A percentile compares a stretch with the other conserved stretches of the same genome.
Evolutionary conservation across 495 filamentous ascomycete genomes (phyloP).

Genomic region (Neurospora tetraspora): DNA sequence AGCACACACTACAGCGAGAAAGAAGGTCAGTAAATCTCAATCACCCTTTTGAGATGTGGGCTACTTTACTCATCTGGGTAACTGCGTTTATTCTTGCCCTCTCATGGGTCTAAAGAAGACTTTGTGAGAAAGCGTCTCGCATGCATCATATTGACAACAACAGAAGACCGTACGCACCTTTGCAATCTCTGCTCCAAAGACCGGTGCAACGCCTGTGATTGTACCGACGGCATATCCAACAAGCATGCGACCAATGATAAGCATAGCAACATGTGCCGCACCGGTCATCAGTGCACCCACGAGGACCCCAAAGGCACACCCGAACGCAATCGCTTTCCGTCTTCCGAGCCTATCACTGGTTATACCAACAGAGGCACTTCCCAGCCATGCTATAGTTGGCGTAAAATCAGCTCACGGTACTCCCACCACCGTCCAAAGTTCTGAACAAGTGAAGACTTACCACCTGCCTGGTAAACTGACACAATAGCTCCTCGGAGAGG

Average conservation of each 20-base stretch:
- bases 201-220: constrained; percentile 40
- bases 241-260: constrained; percentile 43
- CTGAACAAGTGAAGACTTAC: not conserved
- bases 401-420: constrained; percentile 2
- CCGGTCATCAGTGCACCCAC: constrained; percentile 43
- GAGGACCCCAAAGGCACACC: constrained; percentile 34
- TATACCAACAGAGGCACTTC: constrained; percentile 36
- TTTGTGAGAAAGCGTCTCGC: constrained; percentile 10
- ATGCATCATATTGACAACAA: constrained; percentile 15
- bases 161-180: constrained; percentile 28
- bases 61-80: constrained; percentile 21
- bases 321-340: constrained; percentile 37
- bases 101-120: constrained; percentile 38
- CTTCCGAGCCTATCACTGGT: constrained; percentile 38
- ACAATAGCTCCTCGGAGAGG: constrained; percentile 39
- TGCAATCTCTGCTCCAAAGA: constrained; percentile 26
- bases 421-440: constrained; percentile 9
- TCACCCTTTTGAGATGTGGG: not conserved
- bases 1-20: constrained; percentile 36
- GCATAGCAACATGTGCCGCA: constrained; percentile 39
- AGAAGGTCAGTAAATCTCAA: not conserved
- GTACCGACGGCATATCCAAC: constrained; percentile 41
- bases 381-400: constrained; percentile 34
- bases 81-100: constrained; percentile 39
- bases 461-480: constrained; percentile 37